These are phyloP conservation scores for Tolypocladium tundrense DNA, from an alignment of 2,329 filamentous ascomycete species.

Conservation along the genomic window DNA sequence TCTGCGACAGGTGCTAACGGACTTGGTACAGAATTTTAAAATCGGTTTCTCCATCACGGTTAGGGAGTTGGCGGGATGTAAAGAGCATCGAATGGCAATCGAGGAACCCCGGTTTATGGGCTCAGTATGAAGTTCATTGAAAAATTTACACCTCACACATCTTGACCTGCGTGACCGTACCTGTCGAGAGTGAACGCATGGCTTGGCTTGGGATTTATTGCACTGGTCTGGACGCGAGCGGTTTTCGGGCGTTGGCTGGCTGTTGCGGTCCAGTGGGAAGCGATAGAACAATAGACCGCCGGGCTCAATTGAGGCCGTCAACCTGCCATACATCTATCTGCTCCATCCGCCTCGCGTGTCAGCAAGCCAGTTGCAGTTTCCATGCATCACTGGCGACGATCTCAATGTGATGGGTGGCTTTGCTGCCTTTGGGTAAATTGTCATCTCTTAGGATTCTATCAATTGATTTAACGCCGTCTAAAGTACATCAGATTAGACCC, in stretches of 20 bases:
- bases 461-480: slow-evolving; percentile 24
- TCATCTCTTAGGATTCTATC: background rate
- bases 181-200: background rate
- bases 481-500: slow-evolving; percentile 30
- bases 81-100: slow-evolving; percentile 36
- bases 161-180: slow-evolving; percentile 4
- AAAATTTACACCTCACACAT: slow-evolving; percentile 15
- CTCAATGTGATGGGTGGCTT: background rate
- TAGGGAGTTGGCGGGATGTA: slow-evolving; percentile 39
- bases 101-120: slow-evolving; percentile 29
- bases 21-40: slow-evolving; percentile 29
- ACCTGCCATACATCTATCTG: background rate
- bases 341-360: background rate
- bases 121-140: slow-evolving; percentile 32
- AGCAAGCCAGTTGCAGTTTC: background rate
- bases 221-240: background rate
- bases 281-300: background rate
- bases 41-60: slow-evolving; percentile 33
- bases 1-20: slow-evolving; percentile 13
- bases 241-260: background rate
- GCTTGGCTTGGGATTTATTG: background rate
- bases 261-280: background rate
- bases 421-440: background rate
- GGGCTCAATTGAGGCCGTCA: background rate
- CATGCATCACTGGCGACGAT: background rate